phyloP scores from a whole-genome alignment of 768 basidiomycete genomes.

The Gymnopilus junonius region DNA sequence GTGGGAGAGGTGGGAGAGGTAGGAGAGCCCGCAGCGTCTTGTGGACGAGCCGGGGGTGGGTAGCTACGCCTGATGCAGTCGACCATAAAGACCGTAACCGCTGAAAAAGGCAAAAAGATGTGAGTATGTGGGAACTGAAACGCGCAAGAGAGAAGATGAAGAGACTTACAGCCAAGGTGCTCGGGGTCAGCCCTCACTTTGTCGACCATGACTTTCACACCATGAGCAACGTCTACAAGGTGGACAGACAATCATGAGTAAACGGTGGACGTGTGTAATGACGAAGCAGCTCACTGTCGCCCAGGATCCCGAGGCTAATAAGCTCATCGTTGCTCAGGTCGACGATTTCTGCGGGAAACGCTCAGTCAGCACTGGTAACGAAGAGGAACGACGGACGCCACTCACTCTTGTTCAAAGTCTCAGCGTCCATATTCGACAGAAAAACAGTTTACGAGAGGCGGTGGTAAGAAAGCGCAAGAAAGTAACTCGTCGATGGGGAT shows the following conservation, averaged over 20 bases:
- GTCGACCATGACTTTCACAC: conserved; percentile 22
- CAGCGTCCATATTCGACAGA: conserved; percentile 19
- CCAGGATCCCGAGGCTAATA: conserved; percentile 23
- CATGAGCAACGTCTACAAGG: conserved; percentile 30
- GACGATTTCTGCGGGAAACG: conserved; percentile 32
- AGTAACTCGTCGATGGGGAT: too few relatives aligned
- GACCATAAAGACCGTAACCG: conserved; percentile 30
- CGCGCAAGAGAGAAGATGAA: conserved; percentile 28
- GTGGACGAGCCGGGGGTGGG: conserved; percentile 8
- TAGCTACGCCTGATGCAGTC: conserved; percentile 21
- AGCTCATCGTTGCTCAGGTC: conserved; percentile 28
- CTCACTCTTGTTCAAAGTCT: conserved; percentile 31
- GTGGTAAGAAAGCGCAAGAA: too few relatives aligned
- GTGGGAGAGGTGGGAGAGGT: too few relatives aligned
- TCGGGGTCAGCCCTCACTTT: conserved; percentile 27
- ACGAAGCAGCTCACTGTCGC: conserved; percentile 28
- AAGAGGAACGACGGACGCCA: conserved; percentile 28
- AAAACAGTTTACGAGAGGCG: neutral
- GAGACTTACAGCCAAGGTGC: conserved; percentile 25
- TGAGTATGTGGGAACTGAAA: conserved; percentile 29
- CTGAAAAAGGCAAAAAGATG: conserved; percentile 29
- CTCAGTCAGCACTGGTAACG: conserved; percentile 18
- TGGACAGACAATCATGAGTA: conserved; percentile 27
- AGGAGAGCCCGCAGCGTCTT: too few relatives aligned
- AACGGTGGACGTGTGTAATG: conserved; percentile 26